phyloP scores from a whole-genome alignment of 306 rosid genomes.

The Herpetospermum pedunculosum region DNA sequence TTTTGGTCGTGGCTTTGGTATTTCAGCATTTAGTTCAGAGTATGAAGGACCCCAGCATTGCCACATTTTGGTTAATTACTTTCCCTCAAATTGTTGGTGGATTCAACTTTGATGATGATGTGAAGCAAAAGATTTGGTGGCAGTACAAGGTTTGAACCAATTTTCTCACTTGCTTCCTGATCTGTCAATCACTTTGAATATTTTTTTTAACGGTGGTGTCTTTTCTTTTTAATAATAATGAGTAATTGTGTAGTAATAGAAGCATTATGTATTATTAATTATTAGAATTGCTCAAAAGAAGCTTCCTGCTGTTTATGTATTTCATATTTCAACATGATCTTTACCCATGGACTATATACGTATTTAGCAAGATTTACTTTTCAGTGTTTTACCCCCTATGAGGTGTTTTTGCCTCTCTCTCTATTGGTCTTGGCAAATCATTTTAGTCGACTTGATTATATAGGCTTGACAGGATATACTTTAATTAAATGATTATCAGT shows the following conservation, averaged over 20 bases:
- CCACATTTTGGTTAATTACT: conserved; percentile 88
- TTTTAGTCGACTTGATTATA: background rate
- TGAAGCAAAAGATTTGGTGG: conserved; percentile 88
- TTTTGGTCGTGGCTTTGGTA: conserved; percentile 1
- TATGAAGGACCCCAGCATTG: conserved; percentile 95
- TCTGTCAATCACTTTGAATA: conserved; percentile 4
- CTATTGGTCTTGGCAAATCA: background rate
- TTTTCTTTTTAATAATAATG: background rate
- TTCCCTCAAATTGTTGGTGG: conserved; percentile 87
- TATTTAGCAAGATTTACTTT: background rate
- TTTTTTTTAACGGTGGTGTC: background rate
- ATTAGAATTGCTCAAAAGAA: background rate
- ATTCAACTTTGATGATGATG: conserved; percentile 61
- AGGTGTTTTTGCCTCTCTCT: background rate
- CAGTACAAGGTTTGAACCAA: conserved; percentile 61
- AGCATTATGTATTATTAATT: background rate
- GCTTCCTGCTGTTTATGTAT: background rate
- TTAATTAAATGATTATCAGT: background rate
- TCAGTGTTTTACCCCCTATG: background rate
- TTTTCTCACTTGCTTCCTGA: conserved; percentile 1
- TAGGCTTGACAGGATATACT: background rate
- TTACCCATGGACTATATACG: no score
- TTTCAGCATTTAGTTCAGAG: conserved; percentile 77
- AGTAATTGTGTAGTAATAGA: background rate
- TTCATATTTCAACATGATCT: background rate